A percentile compares a stretch with the other conserved stretches of the same genome.
phyloP scores from a whole-genome alignment of 2,329 filamentous ascomycete genomes.

The Aschersonia sp. region DNA sequence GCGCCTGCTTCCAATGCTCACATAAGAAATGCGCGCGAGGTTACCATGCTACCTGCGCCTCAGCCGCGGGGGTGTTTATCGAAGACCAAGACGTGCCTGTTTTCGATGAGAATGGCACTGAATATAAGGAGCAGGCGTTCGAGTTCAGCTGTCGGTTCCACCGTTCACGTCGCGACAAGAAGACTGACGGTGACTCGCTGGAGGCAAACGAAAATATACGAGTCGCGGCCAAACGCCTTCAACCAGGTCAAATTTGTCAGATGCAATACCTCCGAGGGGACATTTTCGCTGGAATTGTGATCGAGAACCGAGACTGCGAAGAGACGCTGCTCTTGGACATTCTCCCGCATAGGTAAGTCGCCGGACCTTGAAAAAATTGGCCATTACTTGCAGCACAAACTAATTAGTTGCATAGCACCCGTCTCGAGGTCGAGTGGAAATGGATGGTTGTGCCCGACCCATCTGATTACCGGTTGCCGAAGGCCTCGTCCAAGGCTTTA shows the following conservation, averaged over 20 bases:
- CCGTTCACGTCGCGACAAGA: constrained; percentile 71
- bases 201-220: constrained; percentile 57
- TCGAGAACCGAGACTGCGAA: constrained; percentile 69
- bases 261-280: constrained; percentile 73
- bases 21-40: constrained; percentile 85
- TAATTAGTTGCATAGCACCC: constrained; percentile 33
- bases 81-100: constrained; percentile 77
- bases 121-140: constrained; percentile 84
- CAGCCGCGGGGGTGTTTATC: constrained; percentile 80
- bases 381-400: neutral
- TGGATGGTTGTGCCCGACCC: constrained; percentile 64
- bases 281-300: constrained; percentile 78
- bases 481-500: constrained; percentile 58
- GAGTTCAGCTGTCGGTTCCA: constrained; percentile 94
- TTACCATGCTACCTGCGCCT: constrained; percentile 90
- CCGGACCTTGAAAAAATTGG: neutral
- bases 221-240: constrained; percentile 52
- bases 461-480: constrained; percentile 56
- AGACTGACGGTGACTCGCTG: constrained; percentile 50
- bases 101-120: constrained; percentile 77
- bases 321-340: constrained; percentile 66
- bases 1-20: constrained; percentile 95
- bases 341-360: constrained; percentile 64
- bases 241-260: constrained; percentile 67
- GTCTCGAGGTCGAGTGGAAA: constrained; percentile 71